A percentile compares a stretch with the other conserved stretches of the same genome.
Conservation (phyloP, 345 rosid genomes). For the Rhodamnia argentea region DNA sequence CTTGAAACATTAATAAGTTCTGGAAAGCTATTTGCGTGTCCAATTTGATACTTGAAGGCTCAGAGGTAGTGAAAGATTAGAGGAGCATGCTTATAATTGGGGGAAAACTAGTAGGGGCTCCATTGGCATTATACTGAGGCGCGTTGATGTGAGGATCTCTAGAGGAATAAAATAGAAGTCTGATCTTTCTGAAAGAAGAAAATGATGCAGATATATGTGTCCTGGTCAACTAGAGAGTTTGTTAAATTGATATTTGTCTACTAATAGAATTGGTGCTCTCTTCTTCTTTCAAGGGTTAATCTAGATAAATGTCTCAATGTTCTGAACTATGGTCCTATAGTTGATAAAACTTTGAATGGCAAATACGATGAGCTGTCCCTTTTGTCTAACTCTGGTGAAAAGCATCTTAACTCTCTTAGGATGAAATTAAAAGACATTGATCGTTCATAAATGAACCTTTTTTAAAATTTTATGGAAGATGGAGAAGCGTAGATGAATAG, state of each 20-base stretch:
- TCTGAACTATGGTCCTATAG: not conserved
- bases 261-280: not conserved
- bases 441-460: not conserved
- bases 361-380: not conserved
- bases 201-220: not conserved
- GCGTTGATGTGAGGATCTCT: not conserved
- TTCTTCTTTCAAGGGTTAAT: not conserved
- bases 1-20: not conserved
- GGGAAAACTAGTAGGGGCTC: not conserved
- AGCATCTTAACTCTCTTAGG: not conserved
- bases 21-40: not conserved
- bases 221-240: not conserved
- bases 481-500: not conserved
- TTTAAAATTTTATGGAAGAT: not conserved
- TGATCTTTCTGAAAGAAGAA: not conserved
- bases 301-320: not conserved
- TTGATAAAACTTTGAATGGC: not conserved
- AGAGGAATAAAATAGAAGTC: not conserved
- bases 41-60: not conserved
- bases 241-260: not conserved
- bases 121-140: not conserved
- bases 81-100: not conserved
- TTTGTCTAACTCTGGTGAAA: not conserved
- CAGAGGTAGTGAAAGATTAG: not conserved
- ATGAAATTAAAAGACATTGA: not conserved